Evolutionary conservation across 106 monocot species (phyloP).

Genomic region (Dendrobium chrysotoxum): DNA sequence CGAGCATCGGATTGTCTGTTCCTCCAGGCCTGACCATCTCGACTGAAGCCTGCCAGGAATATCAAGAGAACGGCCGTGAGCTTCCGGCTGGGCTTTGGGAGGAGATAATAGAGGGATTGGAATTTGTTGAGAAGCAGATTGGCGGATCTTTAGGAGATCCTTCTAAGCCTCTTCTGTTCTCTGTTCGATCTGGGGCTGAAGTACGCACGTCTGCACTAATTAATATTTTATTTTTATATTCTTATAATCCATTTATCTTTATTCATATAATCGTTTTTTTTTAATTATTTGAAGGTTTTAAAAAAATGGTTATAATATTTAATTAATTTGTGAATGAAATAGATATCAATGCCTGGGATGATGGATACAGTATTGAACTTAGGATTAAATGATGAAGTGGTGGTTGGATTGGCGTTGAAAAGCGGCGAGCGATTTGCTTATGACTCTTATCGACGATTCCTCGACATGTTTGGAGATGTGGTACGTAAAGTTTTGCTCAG

Average conservation of each 20-base stretch:
- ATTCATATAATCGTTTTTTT: neutral
- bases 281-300: too few relatives aligned
- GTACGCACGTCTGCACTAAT: conserved; percentile 18
- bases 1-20: conserved; percentile 91
- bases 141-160: conserved; percentile 62
- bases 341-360: conserved; percentile 99
- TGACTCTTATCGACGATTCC: conserved; percentile 82
- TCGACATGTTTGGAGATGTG: conserved; percentile 93
- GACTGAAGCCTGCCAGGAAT: conserved; percentile 84
- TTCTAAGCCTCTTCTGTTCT: conserved; percentile 60
- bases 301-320: neutral
- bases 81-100: conserved; percentile 75
- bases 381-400: conserved; percentile 95
- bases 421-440: conserved; percentile 89
- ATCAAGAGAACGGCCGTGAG: conserved; percentile 47
- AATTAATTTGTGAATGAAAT: neutral
- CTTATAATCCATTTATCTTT: neutral
- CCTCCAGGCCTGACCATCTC: conserved; percentile 89
- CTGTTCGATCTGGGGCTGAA: conserved; percentile 90
- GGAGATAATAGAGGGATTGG: conserved; percentile 79
- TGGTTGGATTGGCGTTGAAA: conserved; percentile 56
- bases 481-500: conserved; percentile 25
- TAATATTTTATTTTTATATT: neutral
- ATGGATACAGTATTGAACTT: conserved; percentile 96
- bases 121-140: conserved; percentile 60